phyloP scores from a whole-genome alignment of 164 flowering plant species.

The Taxillus chinensis region DNA sequence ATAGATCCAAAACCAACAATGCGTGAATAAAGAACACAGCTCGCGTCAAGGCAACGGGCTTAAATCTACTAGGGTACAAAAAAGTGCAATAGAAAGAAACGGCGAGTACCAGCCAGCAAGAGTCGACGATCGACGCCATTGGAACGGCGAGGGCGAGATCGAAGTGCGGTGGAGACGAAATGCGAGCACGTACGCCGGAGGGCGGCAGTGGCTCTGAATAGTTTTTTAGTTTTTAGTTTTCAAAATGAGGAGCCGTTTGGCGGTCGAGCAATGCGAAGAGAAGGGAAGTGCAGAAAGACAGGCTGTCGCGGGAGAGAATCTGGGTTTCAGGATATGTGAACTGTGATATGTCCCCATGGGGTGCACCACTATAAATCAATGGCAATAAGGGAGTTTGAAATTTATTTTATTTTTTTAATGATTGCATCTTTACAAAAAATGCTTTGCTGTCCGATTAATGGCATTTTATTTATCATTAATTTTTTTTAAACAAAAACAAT shows the following conservation, averaged over 20 bases:
- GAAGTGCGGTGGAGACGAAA: constrained; percentile 2
- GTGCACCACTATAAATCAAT: no score
- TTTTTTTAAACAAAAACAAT: no score
- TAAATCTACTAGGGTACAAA: constrained; percentile 4
- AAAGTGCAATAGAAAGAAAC: neutral
- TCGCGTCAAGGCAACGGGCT: neutral
- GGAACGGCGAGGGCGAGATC: constrained; percentile 3
- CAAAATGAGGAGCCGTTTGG: no score
- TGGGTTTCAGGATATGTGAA: neutral
- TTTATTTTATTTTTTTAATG: no score
- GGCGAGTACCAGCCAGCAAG: constrained; percentile 29
- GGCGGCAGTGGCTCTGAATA: no score
- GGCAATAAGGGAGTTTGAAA: no score
- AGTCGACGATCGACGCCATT: constrained; percentile 34
- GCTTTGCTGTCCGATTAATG: no score
- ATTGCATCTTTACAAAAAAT: no score
- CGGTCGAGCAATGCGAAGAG: neutral
- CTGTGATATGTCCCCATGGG: no score
- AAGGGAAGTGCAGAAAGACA: neutral
- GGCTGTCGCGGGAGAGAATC: neutral
- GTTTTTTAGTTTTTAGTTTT: no score
- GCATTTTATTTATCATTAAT: no score
- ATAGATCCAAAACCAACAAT: neutral
- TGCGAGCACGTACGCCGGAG: no score
- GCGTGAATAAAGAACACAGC: neutral